These are phyloP conservation scores for Colletotrichum scovillei DNA, from an alignment of 2,329 filamentous ascomycete genomes.

Conservation along the genomic window DNA sequence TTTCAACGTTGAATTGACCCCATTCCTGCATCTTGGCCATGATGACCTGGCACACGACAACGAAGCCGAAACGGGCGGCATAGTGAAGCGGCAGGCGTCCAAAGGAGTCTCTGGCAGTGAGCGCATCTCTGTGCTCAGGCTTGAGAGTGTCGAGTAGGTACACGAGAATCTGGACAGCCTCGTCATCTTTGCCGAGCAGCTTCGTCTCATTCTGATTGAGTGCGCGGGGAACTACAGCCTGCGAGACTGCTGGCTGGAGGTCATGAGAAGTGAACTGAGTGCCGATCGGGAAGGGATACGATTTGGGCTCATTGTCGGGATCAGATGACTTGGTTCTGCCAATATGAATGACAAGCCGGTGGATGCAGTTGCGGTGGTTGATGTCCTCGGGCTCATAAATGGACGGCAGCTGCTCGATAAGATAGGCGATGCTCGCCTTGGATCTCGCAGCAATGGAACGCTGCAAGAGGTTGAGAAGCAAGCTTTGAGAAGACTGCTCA, in stretches of 20 bases:
- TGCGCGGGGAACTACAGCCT: constrained; percentile 69
- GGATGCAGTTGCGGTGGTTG: constrained; percentile 92
- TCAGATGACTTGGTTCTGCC: constrained; percentile 74
- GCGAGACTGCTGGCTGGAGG: constrained; percentile 81
- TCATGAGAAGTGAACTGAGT: constrained; percentile 75
- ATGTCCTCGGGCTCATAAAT: constrained; percentile 92
- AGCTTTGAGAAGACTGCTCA: constrained; percentile 67
- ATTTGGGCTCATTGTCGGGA: constrained; percentile 60
- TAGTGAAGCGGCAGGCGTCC: constrained; percentile 92
- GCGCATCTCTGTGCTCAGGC: constrained; percentile 72
- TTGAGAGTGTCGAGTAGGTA: constrained; percentile 76
- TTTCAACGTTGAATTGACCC: constrained; percentile 84
- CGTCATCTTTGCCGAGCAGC: constrained; percentile 75
- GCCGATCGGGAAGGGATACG: constrained; percentile 60
- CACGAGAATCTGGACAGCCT: constrained; percentile 76
- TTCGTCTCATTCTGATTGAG: constrained; percentile 76
- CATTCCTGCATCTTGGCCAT: constrained; percentile 91
- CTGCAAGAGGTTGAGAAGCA: constrained; percentile 86
- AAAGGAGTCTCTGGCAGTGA: constrained; percentile 79
- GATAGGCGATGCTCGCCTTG: constrained; percentile 74
- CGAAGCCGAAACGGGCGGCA: constrained; percentile 93
- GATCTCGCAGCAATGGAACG: constrained; percentile 78
- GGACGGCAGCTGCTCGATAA: constrained; percentile 75
- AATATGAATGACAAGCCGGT: constrained; percentile 91
- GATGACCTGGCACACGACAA: constrained; percentile 87